Conservation (phyloP, 2,329 filamentous ascomycete species). For the Xylariaceae sp. region DNA sequence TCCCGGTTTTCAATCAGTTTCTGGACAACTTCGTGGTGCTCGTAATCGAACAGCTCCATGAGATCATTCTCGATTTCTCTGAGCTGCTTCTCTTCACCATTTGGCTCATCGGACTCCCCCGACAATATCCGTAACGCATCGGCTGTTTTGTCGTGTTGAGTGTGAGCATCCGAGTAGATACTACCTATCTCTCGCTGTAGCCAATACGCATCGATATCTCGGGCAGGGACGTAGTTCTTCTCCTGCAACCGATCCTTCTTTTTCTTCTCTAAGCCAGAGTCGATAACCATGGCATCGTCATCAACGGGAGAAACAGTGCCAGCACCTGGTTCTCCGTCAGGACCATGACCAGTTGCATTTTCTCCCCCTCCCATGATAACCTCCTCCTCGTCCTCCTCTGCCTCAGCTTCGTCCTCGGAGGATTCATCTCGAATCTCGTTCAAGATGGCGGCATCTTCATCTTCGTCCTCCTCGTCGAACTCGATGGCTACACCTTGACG, state of each 20-base stretch:
- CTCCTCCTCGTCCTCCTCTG: constrained; percentile 56
- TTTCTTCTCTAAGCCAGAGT: constrained; percentile 55
- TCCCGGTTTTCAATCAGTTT: constrained; percentile 89
- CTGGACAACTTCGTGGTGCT: constrained; percentile 87
- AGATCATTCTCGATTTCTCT: constrained; percentile 97
- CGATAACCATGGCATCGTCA: constrained; percentile 78
- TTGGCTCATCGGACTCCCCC: constrained; percentile 63
- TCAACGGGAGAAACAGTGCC: constrained; percentile 50
- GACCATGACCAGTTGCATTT: constrained; percentile 47
- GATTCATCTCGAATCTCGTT: constrained; percentile 86
- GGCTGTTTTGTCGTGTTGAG: constrained; percentile 87
- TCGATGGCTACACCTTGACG: constrained; percentile 95
- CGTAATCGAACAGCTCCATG: constrained; percentile 97
- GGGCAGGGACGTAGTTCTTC: constrained; percentile 66
- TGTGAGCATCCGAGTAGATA: constrained; percentile 86
- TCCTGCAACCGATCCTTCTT: constrained; percentile 47
- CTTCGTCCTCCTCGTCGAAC: constrained; percentile 88
- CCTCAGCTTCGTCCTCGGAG: constrained; percentile 73
- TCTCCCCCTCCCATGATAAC: constrained; percentile 50
- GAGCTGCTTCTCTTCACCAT: constrained; percentile 77
- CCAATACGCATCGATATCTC: constrained; percentile 97
- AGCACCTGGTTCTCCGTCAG: constrained; percentile 43
- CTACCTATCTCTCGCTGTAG: constrained; percentile 86
- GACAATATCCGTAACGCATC: constrained; percentile 79
- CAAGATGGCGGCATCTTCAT: constrained; percentile 71